phyloP scores from a whole-genome alignment of 352 stramenopile genomes.

The Phytophthora litchii region DNA sequence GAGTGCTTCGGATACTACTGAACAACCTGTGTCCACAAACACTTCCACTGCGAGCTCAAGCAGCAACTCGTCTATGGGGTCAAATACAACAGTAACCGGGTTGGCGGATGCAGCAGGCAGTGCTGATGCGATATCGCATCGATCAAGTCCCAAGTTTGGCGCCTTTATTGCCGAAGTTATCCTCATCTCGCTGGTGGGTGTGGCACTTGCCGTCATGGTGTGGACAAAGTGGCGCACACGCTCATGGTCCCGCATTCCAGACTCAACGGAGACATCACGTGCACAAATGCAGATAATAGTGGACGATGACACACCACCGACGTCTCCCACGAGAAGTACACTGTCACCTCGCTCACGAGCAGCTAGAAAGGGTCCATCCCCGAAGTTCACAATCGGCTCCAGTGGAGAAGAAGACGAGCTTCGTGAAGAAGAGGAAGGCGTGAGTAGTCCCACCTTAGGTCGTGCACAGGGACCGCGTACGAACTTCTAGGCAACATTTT shows the following conservation, averaged over 20 bases:
- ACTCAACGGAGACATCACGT: slow-evolving; percentile 34
- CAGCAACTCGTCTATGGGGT: slow-evolving; percentile 17
- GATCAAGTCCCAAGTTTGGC: slow-evolving; percentile 27
- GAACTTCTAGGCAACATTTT: slow-evolving; percentile 7
- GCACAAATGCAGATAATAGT: slow-evolving; percentile 24
- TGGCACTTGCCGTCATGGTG: slow-evolving; percentile 57
- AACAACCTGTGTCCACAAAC: slow-evolving; percentile 6
- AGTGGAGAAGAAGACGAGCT: slow-evolving; percentile 46
- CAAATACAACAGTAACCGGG: slow-evolving; percentile 21
- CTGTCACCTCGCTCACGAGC: slow-evolving; percentile 40
- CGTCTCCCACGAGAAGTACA: slow-evolving; percentile 21
- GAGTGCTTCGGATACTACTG: slow-evolving; percentile 1
- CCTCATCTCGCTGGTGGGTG: slow-evolving; percentile 55
- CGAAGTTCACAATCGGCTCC: slow-evolving; percentile 57
- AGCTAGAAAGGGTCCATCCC: slow-evolving; percentile 30
- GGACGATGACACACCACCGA: slow-evolving; percentile 23
- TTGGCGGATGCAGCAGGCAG: slow-evolving; percentile 5
- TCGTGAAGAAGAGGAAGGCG: slow-evolving; percentile 19
- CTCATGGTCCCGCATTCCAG: slow-evolving; percentile 61
- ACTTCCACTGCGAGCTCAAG: slow-evolving; percentile 6
- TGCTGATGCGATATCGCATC: slow-evolving; percentile 8
- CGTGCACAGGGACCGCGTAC: slow-evolving; percentile 12
- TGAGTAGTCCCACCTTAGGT: slow-evolving; percentile 3
- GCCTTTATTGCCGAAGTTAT: slow-evolving; percentile 62
- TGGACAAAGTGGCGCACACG: slow-evolving; percentile 60